A percentile compares a stretch with the other conserved stretches of the same genome.
phyloP scores from a whole-genome alignment of 1,139 yeast species.

The Entelexis paramagnoliae region DNA sequence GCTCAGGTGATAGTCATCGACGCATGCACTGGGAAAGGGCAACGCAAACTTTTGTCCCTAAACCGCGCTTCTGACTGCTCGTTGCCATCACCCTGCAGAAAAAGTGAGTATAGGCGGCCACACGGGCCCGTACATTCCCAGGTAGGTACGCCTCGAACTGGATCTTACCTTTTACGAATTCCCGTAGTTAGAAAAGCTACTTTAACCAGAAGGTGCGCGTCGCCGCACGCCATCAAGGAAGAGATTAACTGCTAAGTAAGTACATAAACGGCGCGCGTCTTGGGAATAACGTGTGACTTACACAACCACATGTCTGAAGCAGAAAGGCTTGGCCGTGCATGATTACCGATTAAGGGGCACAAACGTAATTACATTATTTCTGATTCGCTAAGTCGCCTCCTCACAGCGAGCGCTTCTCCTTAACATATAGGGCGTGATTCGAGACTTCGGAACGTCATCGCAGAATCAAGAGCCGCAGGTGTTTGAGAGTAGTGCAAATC shows the following conservation, averaged over 20 bases:
- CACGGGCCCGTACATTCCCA: too few species aligned
- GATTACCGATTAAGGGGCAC: not conserved
- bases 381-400: slow-evolving; percentile 7
- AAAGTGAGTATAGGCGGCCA: too few species aligned
- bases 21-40: slow-evolving; percentile 4
- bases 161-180: too few species aligned
- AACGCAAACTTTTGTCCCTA: not conserved
- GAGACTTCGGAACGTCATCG: not conserved
- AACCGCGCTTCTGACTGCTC: not conserved
- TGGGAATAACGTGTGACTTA: not conserved
- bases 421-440: not conserved
- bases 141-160: not conserved
- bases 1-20: not conserved
- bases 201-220: not conserved
- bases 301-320: not conserved
- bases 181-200: not conserved
- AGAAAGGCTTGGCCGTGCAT: slow-evolving; percentile 6
- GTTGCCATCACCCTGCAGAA: not conserved
- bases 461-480: not conserved
- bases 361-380: slow-evolving; percentile 5
- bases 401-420: not conserved
- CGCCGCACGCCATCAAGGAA: not conserved
- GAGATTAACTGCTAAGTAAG: not conserved
- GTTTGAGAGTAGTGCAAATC: not conserved
- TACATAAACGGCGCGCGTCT: not conserved